Base-by-base conservation (phyloP, 2,329 filamentous ascomycete species). In the Ambrosiella beaveri region DNA sequence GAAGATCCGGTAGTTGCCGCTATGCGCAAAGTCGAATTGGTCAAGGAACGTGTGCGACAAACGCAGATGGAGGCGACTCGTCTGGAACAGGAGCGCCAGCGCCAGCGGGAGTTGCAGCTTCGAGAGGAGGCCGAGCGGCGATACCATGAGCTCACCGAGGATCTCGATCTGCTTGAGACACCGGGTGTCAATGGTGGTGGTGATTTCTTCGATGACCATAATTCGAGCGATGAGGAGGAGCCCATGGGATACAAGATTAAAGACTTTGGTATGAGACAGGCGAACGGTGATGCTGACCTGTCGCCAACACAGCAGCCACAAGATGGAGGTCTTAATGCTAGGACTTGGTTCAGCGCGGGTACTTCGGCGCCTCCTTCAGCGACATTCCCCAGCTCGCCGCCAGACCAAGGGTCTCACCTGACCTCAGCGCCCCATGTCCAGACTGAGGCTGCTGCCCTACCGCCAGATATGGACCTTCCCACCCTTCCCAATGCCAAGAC, bases 181-280 rank as follows among this genome's bases (percentile, higher is more conserved):
- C 54, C 54, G 8, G 45, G 38, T 27, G 39, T 52, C 19, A 57
- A 57, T 12, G 15, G 37, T 13, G 15, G 37, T 13, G 68, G 72
- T 37, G 76, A 75, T 62, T 61, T 61, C 56, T 79, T 80, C 60
- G 83, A 85, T 63, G 75, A 82, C 17, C 82, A 79, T 8, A 75
- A 78, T 61, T 81, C 81, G 37, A 81, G 79, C 0, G 81, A 81
- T 2, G 84, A 89, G 58, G 86, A 90, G 66, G 86, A 90, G 66
- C 77, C 87, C 0, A 81, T 80, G 62, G 88, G 86, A 57, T 91
- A 89, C 68, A 79, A 83, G 57, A 82, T 93, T 65, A 87, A 91
- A 58, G 85, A 90, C 59, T 94, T 94, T 65, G 78, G 87, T 59
- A 86, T 90, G 66, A 84, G 53, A 3, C 45, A 27, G 15, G 49